phyloP scores from a whole-genome alignment of 106 monocot species.

The Platanthera guangdongensis region DNA sequence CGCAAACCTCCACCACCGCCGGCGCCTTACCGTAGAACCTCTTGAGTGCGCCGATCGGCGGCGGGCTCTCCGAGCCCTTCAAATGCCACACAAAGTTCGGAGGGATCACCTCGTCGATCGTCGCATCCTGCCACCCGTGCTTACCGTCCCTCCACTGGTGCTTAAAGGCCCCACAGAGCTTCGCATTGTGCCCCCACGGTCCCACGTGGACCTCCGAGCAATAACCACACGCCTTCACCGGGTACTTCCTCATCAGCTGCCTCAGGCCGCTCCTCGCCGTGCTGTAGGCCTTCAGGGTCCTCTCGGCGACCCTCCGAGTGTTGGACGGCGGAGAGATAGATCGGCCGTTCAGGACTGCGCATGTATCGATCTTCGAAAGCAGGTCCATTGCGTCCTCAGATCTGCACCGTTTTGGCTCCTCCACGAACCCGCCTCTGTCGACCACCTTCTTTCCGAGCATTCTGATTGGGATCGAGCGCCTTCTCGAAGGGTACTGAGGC shows the following conservation, averaged over 20 bases:
- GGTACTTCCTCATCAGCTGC: constrained; percentile 74
- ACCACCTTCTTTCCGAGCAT: constrained; percentile 87
- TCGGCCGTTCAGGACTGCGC: constrained; percentile 11
- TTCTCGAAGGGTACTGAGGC: constrained; percentile 66
- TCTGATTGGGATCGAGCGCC: constrained; percentile 60
- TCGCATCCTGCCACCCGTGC: constrained; percentile 94
- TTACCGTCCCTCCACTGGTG: constrained; percentile 96
- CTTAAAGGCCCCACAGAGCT: constrained; percentile 91
- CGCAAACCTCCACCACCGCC: constrained; percentile 79
- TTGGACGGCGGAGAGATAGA: constrained; percentile 18
- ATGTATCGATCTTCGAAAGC: constrained; percentile 76
- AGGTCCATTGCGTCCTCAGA: constrained; percentile 41
- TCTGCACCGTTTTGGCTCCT: constrained; percentile 45
- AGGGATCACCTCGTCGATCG: constrained; percentile 67
- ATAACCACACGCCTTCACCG: constrained; percentile 84
- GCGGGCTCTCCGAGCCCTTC: constrained; percentile 37
- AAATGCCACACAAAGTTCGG: constrained; percentile 89
- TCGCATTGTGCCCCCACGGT: constrained; percentile 91
- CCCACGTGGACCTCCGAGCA: constrained; percentile 95
- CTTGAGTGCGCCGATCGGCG: constrained; percentile 37
- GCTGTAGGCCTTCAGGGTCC: constrained; percentile 66
- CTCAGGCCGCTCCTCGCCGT: constrained; percentile 52
- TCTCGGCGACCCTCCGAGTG: constrained; percentile 44
- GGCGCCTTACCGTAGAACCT: constrained; percentile 88
- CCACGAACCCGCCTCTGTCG: constrained; percentile 55